Evolutionary conservation across 331 rosid genomes (phyloP), one percentile per base, ranked within the genome.

Genomic region (Malus hybrid): DNA sequence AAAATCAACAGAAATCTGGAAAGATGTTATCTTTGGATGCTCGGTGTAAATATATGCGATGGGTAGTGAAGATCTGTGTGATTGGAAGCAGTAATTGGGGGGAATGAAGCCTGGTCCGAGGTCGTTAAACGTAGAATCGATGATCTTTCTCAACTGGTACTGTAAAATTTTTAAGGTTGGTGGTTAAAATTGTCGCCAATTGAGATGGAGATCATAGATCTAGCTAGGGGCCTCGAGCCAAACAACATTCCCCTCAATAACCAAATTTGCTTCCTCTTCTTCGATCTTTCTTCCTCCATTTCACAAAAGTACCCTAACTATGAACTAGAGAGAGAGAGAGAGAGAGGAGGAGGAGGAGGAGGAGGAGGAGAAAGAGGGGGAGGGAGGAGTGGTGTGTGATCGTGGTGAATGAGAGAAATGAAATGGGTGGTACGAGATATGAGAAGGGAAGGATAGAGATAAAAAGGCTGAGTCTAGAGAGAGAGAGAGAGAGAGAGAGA

Each of bases 41-140:
- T 39, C 70, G 20, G 57, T 3, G 29, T 39, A 24, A 30, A 60
- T 30, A 10, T 22, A 3, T n/a, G 10, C 5, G 10, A 14, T 66
- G 68, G 46, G 66, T 12, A 12, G 26, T 39, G 50, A 74, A 32
- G 77, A 82, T 58, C 71, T 11, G 80, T 19, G 48, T n/a, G 34
- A 26, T 19, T 32, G 70, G 84, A 83, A 83, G 84, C 77, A 72
- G 67, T 63, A 85, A 89, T 92, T 92, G 93, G 88, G 97, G 97
- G 97, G 97, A 92, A 92, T 92, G 97, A 92, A 92, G 97, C 97
- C 97, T 92, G 97, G 97, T 92, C 97, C 97, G 96, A 92, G 83
- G 82, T 77, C 82, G 55, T 74, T 75, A 80, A 70, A 58, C 63
- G 5, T 22, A 19, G 19, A 63, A 10, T 6, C 29, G 3, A 66